Evolutionary conservation across 148 eudicot genomes (phyloP).

Genomic region (Rhododendron ovatum): DNA sequence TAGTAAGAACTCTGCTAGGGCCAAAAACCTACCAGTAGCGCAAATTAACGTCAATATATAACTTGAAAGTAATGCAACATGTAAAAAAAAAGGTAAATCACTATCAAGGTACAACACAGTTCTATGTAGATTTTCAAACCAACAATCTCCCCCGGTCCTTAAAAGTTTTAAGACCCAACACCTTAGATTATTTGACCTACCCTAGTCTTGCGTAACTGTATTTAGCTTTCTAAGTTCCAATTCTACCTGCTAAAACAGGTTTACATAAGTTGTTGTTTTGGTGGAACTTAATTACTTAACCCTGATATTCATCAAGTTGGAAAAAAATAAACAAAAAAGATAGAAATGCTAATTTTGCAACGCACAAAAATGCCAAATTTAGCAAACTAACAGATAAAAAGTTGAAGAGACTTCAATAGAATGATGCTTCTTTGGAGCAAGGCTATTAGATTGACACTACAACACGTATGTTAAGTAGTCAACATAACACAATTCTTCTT

Average conservation of each 20-base stretch:
- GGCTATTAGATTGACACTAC: neutral
- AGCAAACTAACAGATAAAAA: neutral
- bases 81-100: neutral
- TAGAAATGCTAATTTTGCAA: too few relatives aligned
- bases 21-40: constrained; percentile 73
- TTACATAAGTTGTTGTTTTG: neutral
- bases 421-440: neutral
- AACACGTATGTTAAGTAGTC: neutral
- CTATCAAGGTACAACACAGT: neutral
- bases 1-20: too few relatives aligned
- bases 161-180: neutral
- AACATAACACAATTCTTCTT: neutral
- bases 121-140: neutral
- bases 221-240: neutral
- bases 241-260: neutral
- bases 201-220: neutral
- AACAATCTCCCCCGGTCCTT: neutral
- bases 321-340: too few relatives aligned
- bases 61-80: neutral
- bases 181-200: neutral
- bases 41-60: neutral
- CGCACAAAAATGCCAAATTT: too few relatives aligned
- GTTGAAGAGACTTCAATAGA: neutral
- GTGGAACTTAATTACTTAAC: neutral
- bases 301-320: too few relatives aligned